Percentiles rank a stretch among this genome's conserved stretches.
phyloP scores from a whole-genome alignment of 1,139 yeast genomes.

The Kodamaea sp. region DNA sequence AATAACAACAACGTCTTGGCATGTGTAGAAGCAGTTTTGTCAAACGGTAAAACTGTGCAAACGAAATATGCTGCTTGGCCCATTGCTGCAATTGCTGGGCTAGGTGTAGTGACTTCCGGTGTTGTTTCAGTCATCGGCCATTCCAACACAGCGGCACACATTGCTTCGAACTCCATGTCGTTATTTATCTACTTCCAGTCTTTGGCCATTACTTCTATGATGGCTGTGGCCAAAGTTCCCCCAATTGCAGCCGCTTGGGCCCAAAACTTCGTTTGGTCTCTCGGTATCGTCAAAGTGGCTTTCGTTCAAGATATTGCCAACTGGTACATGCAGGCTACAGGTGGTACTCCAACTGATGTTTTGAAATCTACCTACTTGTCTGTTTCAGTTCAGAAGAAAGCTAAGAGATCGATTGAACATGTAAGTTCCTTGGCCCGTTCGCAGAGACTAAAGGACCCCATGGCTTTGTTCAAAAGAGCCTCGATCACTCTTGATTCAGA shows the following conservation, averaged over 20 bases:
- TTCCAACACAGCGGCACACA: conserved; percentile 92
- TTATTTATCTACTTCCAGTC: conserved; percentile 92
- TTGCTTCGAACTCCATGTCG: conserved; percentile 92
- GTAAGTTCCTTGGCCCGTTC: conserved; percentile 18
- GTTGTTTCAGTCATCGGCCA: conserved; percentile 86
- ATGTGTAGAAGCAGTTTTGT: conserved; percentile 85
- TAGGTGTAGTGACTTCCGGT: conserved; percentile 86
- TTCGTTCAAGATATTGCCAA: conserved; percentile 85
- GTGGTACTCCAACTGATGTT: conserved; percentile 81
- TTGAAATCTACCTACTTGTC: conserved; percentile 58
- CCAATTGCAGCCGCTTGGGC: conserved; percentile 99
- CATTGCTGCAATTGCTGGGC: conserved; percentile 85
- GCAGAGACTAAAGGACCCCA: conserved; percentile 15
- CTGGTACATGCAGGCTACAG: conserved; percentile 97
- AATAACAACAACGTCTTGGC: conserved; percentile 62
- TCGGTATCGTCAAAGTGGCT: conserved; percentile 80
- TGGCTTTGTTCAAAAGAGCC: conserved; percentile 29
- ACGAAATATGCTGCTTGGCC: conserved; percentile 97
- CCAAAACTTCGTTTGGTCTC: conserved; percentile 94
- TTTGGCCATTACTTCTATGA: conserved; percentile 90
- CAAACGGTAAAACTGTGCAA: conserved; percentile 93
- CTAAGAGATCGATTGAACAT: conserved; percentile 27
- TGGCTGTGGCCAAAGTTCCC: conserved; percentile 91
- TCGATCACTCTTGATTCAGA: conserved; percentile 37
- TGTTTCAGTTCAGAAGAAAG: conserved; percentile 73